Evolutionary conservation across 2,329 filamentous ascomycete genomes (phyloP).

Genomic region (Hypoxylon rubiginosum): DNA sequence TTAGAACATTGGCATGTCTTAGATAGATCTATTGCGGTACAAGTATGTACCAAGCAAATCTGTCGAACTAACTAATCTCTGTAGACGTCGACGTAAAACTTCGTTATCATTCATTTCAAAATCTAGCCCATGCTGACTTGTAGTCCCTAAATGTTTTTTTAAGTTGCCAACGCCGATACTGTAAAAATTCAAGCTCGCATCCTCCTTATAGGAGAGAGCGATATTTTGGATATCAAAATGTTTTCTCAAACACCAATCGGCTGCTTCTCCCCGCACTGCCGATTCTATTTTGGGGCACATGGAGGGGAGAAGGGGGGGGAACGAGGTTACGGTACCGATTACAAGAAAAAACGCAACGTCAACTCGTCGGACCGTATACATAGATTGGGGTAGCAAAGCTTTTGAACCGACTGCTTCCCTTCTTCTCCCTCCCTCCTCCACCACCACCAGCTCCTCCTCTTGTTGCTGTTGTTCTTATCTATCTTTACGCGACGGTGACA

Average conservation of each 20-base stretch:
- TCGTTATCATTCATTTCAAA: constrained; percentile 21
- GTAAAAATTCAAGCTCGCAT: constrained; percentile 11
- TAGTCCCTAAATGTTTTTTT: constrained; percentile 5
- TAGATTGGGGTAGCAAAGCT: neutral
- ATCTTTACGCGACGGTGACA: constrained; percentile 27
- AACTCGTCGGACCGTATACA: neutral
- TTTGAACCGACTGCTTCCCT: neutral
- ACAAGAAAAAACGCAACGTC: neutral
- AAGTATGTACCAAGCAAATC: neutral
- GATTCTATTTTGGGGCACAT: constrained; percentile 2
- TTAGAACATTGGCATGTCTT: neutral
- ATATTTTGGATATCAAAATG: constrained; percentile 1
- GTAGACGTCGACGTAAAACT: neutral
- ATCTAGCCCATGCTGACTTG: constrained; percentile 5
- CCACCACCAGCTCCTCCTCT: too few relatives aligned
- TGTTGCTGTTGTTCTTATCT: too few relatives aligned
- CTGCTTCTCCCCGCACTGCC: constrained; percentile 5
- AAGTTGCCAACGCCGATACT: constrained; percentile 27
- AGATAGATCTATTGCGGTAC: neutral
- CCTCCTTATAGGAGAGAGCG: neutral
- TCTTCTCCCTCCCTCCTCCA: constrained; percentile 2
- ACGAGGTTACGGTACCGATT: neutral
- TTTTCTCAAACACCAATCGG: constrained; percentile 1
- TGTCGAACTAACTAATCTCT: too few relatives aligned
- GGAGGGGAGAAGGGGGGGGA: neutral